Base-by-base conservation (phyloP, 805 yeast genomes). In the Metschnikowia orientalis region DNA sequence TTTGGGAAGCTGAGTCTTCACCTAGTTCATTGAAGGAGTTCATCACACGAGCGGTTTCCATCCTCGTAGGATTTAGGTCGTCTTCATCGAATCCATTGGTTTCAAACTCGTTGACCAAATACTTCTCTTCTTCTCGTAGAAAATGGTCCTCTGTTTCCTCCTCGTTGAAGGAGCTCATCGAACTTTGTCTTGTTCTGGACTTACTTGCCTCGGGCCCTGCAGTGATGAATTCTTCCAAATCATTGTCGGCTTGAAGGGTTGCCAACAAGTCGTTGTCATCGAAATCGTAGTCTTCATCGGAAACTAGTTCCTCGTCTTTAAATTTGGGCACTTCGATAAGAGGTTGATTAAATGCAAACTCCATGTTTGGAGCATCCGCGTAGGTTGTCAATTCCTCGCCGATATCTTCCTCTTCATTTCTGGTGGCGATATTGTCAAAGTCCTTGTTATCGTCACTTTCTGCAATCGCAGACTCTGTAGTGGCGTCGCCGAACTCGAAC, bases 281-380 rank as follows among this genome's bases (percentile, higher is more conserved):
- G 38, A 73, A 67, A 44, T 73, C 79, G 45, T 79, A 78, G 47
- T 79, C 89, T 8, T 76, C 86, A 36, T 78, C 87, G 0, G 81
- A 74, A 37, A 60, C 61, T 26, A 63, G 45, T 29, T 65, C 73
- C 17, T 61, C 65, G 16, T 72, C 78, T 28, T 67, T 65, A 38
- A 75, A 57, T 41, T 67, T 70, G 10, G 79, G 81, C 3, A 73
- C 79, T 37, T 61, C 71, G 36, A 72, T 53, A 23, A 61, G 36
- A 35, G 60, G 51, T 21, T 49, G 44, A 31, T 60, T 61, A 28
- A 57, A 59, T 20, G 57, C 60, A 30, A 57, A 51, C 22, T 54
- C 60, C 28, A 54, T 42, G 18, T 34, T 24, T 17, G 39, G 44
- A 22, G 37, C 38, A 8, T 14, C 23, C 5, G 24, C 18, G 9